A percentile compares a stretch with the other conserved stretches of the same genome.
Conservation (phyloP, 306 rosid genomes). For the Geum urbanum region DNA sequence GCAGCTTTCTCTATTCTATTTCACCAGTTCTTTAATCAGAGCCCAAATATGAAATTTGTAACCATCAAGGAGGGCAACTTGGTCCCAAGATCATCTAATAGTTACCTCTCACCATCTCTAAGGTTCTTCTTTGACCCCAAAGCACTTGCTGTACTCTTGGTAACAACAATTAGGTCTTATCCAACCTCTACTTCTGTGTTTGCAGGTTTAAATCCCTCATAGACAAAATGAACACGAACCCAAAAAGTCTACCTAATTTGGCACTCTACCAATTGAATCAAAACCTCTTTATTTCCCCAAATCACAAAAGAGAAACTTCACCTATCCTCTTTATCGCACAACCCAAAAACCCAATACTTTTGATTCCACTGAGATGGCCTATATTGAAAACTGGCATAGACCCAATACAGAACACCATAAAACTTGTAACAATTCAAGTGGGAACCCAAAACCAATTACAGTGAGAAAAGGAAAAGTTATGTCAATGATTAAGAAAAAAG, state of each 20-base stretch:
- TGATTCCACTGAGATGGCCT: constrained; percentile 12
- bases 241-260: constrained; percentile 2
- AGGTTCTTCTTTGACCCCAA: constrained; percentile 64
- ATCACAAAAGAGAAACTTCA: constrained; percentile 18
- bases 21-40: no score
- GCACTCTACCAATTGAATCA: neutral
- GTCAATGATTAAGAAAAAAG: constrained; percentile 9
- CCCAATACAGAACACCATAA: neutral
- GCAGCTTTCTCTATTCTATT: no score
- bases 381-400: constrained; percentile 1
- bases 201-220: constrained; percentile 49
- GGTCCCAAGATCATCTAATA: constrained; percentile 66
- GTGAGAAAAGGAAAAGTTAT: constrained; percentile 2
- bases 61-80: constrained; percentile 47
- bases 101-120: constrained; percentile 51
- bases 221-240: constrained; percentile 22
- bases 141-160: constrained; percentile 54
- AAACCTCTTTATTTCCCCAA: constrained; percentile 14
- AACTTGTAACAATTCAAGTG: neutral
- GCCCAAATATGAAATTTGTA: no score
- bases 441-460: constrained; percentile 2
- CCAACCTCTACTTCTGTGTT: constrained; percentile 60
- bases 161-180: constrained; percentile 64
- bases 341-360: constrained; percentile 26
- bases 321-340: constrained; percentile 17